Evolutionary conservation across 495 filamentous ascomycete species (phyloP).

Genomic region (Daldinia childiae): DNA sequence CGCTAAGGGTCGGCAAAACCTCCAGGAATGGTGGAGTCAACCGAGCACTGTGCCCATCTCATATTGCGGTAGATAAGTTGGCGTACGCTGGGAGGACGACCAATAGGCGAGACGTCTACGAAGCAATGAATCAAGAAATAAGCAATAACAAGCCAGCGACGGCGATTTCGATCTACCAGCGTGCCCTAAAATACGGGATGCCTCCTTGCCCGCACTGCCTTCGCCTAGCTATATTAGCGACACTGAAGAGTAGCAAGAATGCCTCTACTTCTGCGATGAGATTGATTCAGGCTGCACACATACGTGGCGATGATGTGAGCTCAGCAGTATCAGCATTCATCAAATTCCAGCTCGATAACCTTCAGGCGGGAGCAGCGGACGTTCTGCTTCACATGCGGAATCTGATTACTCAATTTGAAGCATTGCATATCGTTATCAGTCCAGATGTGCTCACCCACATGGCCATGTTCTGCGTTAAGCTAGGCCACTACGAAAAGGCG

Average conservation of each 20-base stretch:
- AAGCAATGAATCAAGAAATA: conserved; percentile 52
- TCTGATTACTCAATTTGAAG: conserved; percentile 44
- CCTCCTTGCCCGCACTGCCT: conserved; percentile 46
- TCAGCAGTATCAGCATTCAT: conserved; percentile 43
- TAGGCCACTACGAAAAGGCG: conserved; percentile 46
- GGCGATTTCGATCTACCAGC: conserved; percentile 51
- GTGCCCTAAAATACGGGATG: conserved; percentile 45
- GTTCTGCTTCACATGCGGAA: conserved; percentile 39
- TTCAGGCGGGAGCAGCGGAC: conserved; percentile 16
- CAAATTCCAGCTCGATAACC: conserved; percentile 43
- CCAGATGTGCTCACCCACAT: conserved; percentile 51
- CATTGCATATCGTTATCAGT: conserved; percentile 42
- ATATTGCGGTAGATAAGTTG: conserved; percentile 27
- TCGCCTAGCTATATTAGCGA: conserved; percentile 53
- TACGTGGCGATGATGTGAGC: conserved; percentile 48
- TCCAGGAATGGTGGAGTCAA: conserved; percentile 1
- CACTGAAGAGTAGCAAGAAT: conserved; percentile 35
- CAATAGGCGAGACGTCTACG: conserved; percentile 43
- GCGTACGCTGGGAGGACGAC: conserved; percentile 40
- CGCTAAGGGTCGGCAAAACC: conserved; percentile 35
- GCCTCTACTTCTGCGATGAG: conserved; percentile 37
- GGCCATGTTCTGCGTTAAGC: conserved; percentile 44
- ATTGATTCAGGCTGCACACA: conserved; percentile 48
- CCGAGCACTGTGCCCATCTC: conserved; percentile 19
- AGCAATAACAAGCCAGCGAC: conserved; percentile 21